Base-by-base conservation (phyloP, 306 rosid species). In the Cucumis hystrix region DNA sequence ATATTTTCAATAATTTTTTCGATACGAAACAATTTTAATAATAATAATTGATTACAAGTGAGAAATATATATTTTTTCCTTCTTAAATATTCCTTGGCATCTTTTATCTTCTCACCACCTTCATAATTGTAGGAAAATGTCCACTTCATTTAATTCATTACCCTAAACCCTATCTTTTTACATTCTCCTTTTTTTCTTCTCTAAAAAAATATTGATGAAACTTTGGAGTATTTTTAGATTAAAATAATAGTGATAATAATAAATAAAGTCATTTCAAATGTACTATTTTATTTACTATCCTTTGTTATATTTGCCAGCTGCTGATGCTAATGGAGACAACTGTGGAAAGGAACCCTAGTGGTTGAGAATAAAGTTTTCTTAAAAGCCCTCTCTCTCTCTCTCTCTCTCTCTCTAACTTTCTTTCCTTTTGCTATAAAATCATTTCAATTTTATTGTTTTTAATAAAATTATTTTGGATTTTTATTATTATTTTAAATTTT, bases 281-380 rank as follows among this genome's bases (percentile, higher is more conserved):
- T 69, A 66, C 73, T 39, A 20, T 13, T 66, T 2, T 33, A 33
- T 33, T 33, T 33, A 33, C 43, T 77, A 40, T 9, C 12, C 75
- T 11, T 45, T 45, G 75, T 68, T 45, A 45, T 69, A 69, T 21
- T 69, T 80, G 84, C 78, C 81, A 79, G 79, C 83, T 79, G 69
- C 56, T 45, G 74, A 69, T 79, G 80, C 68, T 78, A 78, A 83
- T 64, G 78, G 83, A 64, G 84, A 84, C 86, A 83, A 78, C 63
- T 89, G 85, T 81, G 75, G 89, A 33, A 69, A 78, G 69, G 80
- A 84, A 73, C 52, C 56, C 60, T 73, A 49, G n/a, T 49, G 20
- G 23, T 75, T 35, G n/a, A 65, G 79, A 79, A 76, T 72, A n/a
- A 63, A 68, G 79, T 70, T 81, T 65, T 78, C 78, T 58, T 72